Conservation (phyloP, 2,329 filamentous ascomycete species). For the Penicillium sp. region DNA sequence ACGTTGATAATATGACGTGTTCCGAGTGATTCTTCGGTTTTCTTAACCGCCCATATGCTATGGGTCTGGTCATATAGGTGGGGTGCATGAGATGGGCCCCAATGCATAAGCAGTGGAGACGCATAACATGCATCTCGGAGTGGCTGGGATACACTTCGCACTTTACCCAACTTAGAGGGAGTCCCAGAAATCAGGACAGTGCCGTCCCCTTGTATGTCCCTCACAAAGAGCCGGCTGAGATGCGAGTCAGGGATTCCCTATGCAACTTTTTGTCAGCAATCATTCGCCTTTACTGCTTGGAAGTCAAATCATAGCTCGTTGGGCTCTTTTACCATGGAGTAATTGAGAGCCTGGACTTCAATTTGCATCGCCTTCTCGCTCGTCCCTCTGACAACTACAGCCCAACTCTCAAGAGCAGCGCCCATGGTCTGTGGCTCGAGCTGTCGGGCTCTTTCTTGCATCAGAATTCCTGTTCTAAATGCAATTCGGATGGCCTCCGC, state of each 20-base stretch:
- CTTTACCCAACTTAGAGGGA: not conserved
- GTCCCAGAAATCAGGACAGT: not conserved
- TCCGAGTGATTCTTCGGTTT: not conserved
- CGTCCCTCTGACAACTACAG: not conserved
- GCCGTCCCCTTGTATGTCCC: not conserved
- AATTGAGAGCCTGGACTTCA: not conserved
- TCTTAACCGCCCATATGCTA: not conserved
- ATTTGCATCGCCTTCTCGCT: not conserved
- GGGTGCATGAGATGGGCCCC: not conserved
- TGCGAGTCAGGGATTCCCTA: not conserved
- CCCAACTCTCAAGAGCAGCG: not conserved
- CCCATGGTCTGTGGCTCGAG: not conserved
- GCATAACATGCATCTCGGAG: not conserved
- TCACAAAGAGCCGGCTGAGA: not conserved
- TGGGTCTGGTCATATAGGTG: not conserved
- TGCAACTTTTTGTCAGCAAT: not conserved
- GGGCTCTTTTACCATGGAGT: not conserved
- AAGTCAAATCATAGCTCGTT: too few relatives aligned
- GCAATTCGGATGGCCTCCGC: not conserved
- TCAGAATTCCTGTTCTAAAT: not conserved
- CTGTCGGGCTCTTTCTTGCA: not conserved
- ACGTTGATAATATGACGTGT: not conserved
- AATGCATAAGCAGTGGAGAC: not conserved
- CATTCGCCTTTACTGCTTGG: not conserved
- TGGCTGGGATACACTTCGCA: not conserved